Base-by-base conservation (phyloP, 805 yeast genomes). In the Candida adriatica region DNA sequence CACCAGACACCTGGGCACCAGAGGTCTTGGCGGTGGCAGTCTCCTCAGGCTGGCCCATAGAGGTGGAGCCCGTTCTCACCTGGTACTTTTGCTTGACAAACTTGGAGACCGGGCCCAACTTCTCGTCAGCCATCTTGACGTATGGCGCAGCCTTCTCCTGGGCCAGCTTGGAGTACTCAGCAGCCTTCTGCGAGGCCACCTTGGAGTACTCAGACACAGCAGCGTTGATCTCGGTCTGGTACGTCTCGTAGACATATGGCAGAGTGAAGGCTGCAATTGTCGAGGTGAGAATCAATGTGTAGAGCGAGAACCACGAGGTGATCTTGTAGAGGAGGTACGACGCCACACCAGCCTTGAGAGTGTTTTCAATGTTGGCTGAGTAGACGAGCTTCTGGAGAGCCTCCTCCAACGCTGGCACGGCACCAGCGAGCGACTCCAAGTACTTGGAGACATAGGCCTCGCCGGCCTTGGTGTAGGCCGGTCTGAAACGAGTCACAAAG, bases 161-260 rank as follows among this genome's bases (percentile, higher is more conserved):
- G 29, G 75, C 78, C 26, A 70, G 30, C 36, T 66, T 55, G 27
- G 65, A 47, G 48, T 57, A 61, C 27, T 65, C 64, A 20, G 62
- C 48, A 18, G 74, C 49, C 58, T 77, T 75, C 26, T 62, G 68
- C 48, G 66, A 68, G 29, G 75, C 75, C 21, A 69, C 38, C 33
- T 64, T 55, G 29, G 64, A 50, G 44, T 56, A 61, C 30, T 65
- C 58, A 31, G 66, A 68, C 26, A 76, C 69, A 26, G 73, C 69
- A 29, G 74, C 73, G 57, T 81, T 86, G 51, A 88, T 81, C 65
- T 83, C 79, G 51, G 68, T 68, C 69, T 85, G 78, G 72, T 82
- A 76, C 45, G 69, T 68, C 48, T 73, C 62, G 68, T 88, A 90
- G 41, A 80, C 51, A 18, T 70, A 73, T 37, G 97, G 97, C 27